phyloP scores from a whole-genome alignment of 179 eudicot genomes.

The Corrigiola litoralis region DNA sequence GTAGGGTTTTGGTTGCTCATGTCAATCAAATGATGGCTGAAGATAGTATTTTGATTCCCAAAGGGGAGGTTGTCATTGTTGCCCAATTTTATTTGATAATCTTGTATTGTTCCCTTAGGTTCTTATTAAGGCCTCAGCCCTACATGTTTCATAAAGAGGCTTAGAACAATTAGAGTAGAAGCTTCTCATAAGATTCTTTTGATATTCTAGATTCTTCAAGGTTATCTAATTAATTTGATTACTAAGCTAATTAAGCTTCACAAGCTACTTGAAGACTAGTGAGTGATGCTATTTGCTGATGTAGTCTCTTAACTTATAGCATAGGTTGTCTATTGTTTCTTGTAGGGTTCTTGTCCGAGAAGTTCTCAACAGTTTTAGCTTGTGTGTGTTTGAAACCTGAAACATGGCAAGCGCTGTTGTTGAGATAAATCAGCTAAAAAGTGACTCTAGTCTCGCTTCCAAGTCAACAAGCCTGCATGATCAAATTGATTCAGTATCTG shows the following conservation, averaged over 20 bases:
- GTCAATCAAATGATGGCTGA: slow-evolving; percentile 1
- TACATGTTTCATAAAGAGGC: background rate
- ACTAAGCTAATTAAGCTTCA: background rate
- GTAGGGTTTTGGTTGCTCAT: slow-evolving; percentile 4
- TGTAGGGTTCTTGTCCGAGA: slow-evolving; percentile 1
- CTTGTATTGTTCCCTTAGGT: background rate
- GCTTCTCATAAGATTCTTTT: background rate
- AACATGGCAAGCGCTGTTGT: slow-evolving; percentile 26
- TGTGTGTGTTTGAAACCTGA: slow-evolving; percentile 3
- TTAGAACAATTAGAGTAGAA: background rate
- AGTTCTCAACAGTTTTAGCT: slow-evolving; percentile 6
- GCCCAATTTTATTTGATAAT: background rate
- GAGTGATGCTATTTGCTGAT: background rate
- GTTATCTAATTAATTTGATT: too few species aligned
- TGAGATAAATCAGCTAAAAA: slow-evolving; percentile 20
- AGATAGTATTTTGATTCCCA: background rate
- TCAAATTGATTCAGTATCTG: slow-evolving; percentile 21
- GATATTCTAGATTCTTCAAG: background rate
- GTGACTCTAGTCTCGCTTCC: slow-evolving; percentile 18
- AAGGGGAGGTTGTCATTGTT: background rate
- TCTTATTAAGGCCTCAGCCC: background rate
- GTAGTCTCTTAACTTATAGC: background rate
- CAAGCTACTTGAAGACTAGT: background rate
- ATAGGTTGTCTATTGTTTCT: background rate
- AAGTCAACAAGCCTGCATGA: slow-evolving; percentile 20